Conservation (phyloP, 2,329 filamentous ascomycete genomes). For the Cladosporium sp. region DNA sequence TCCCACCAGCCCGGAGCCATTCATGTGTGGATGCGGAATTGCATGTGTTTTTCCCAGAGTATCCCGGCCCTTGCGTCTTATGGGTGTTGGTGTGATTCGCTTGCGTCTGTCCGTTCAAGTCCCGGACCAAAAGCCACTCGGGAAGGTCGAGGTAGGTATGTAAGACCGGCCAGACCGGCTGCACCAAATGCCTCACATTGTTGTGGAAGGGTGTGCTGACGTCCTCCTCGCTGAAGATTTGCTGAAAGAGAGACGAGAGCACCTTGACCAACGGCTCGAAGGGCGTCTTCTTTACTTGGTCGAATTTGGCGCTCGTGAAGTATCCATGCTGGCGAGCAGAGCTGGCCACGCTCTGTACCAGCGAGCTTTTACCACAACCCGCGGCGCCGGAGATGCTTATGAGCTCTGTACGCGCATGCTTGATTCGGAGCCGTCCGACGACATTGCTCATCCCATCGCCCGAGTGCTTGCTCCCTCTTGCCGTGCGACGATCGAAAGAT, state of each 20-base stretch:
- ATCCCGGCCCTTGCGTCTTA: conserved; percentile 1
- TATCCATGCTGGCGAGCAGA: conserved; percentile 56
- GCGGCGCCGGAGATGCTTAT: conserved; percentile 54
- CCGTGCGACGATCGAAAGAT: conserved; percentile 5
- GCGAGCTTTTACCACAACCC: conserved; percentile 58
- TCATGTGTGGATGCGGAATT: conserved; percentile 36
- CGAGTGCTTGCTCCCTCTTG: conserved; percentile 9
- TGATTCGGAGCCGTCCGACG: conserved; percentile 1
- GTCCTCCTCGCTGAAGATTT: conserved; percentile 63
- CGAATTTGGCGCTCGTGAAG: conserved; percentile 58
- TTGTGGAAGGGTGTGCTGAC: conserved; percentile 59
- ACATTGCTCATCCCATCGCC: conserved; percentile 1
- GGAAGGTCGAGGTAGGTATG: conserved; percentile 58
- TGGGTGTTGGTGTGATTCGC: not conserved
- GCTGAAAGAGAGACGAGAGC: conserved; percentile 58
- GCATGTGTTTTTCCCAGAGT: conserved; percentile 23
- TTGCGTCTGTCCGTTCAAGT: conserved; percentile 9
- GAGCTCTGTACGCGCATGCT: conserved; percentile 53
- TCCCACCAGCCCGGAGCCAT: conserved; percentile 43
- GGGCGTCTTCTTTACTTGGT: conserved; percentile 54
- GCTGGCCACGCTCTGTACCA: conserved; percentile 56
- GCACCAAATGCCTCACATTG: conserved; percentile 51
- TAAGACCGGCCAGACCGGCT: conserved; percentile 55
- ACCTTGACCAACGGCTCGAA: conserved; percentile 59
- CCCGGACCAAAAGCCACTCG: conserved; percentile 56